Evolutionary conservation across 768 basidiomycete genomes (phyloP).

Genomic region (Amanita pseudoporphyria): DNA sequence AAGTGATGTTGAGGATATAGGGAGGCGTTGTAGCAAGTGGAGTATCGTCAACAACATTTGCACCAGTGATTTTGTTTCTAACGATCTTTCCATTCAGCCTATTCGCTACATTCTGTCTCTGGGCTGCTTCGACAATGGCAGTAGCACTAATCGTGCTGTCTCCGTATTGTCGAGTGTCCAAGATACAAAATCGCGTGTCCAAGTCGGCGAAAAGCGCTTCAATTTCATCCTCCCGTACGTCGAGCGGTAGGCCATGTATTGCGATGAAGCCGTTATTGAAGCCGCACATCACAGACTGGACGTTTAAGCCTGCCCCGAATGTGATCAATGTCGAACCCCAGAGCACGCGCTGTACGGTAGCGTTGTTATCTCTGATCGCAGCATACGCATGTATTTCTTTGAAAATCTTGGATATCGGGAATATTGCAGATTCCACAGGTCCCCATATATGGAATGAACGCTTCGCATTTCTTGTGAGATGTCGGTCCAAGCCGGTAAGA

Average conservation of each 20-base stretch:
- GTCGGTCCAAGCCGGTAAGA: no score
- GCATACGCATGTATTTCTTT: not conserved
- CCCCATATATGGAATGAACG: constrained; percentile 1
- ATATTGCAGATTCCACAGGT: not conserved
- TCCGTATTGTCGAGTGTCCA: constrained; percentile 10
- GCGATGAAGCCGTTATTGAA: constrained; percentile 11
- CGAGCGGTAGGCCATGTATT: constrained; percentile 10
- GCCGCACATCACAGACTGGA: constrained; percentile 10
- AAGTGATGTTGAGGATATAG: not conserved
- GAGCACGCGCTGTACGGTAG: not conserved
- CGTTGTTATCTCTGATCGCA: not conserved
- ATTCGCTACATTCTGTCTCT: not conserved
- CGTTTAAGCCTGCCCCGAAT: constrained; percentile 14
- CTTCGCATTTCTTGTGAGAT: not conserved
- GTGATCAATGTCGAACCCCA: constrained; percentile 11
- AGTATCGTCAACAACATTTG: not conserved
- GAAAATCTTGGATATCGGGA: not conserved
- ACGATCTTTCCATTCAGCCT: not conserved
- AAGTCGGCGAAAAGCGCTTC: constrained; percentile 8
- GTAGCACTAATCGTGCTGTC: constrained; percentile 1
- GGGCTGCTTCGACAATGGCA: not conserved
- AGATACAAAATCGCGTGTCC: constrained; percentile 11
- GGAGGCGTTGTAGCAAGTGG: not conserved
- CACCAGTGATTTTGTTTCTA: not conserved
- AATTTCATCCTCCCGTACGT: constrained; percentile 9